Conservation (phyloP, 345 rosid species). For the Linum lewisii region DNA sequence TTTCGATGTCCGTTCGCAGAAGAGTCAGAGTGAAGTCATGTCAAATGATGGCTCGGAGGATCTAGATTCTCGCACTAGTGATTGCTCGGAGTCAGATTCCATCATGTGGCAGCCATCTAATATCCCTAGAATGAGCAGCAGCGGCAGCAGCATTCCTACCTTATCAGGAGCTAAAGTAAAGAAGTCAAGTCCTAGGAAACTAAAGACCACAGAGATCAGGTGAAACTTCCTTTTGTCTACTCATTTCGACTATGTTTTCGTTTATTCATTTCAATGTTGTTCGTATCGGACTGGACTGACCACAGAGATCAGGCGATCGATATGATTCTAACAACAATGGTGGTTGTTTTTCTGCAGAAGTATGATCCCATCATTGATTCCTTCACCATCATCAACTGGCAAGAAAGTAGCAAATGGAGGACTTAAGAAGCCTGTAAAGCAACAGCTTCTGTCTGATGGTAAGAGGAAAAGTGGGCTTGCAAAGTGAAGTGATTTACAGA, state of each 20-base stretch:
- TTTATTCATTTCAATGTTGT: too few species aligned
- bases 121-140: slow-evolving; percentile 26
- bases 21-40: slow-evolving; percentile 21
- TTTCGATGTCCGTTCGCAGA: slow-evolving; percentile 23
- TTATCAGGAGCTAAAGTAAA: slow-evolving; percentile 27
- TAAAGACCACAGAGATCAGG: slow-evolving; percentile 28
- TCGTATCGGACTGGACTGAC: too few species aligned
- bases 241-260: too few species aligned
- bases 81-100: slow-evolving; percentile 58
- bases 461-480: slow-evolving; percentile 42
- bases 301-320: slow-evolving; percentile 30
- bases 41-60: slow-evolving; percentile 24
- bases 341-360: slow-evolving; percentile 33
- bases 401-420: slow-evolving; percentile 39
- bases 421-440: slow-evolving; percentile 27
- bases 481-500: slow-evolving; percentile 45
- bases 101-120: slow-evolving; percentile 34
- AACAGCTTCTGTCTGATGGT: slow-evolving; percentile 28
- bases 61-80: slow-evolving; percentile 23
- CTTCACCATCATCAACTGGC: slow-evolving; percentile 29
- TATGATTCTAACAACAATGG: not conserved
- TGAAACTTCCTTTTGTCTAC: slow-evolving; percentile 14
- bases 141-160: slow-evolving; percentile 28
- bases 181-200: slow-evolving; percentile 7
- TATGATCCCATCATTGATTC: slow-evolving; percentile 58